Base-by-base conservation (phyloP, 2,329 filamentous ascomycete genomes). In the Metarhizium robertsii region DNA sequence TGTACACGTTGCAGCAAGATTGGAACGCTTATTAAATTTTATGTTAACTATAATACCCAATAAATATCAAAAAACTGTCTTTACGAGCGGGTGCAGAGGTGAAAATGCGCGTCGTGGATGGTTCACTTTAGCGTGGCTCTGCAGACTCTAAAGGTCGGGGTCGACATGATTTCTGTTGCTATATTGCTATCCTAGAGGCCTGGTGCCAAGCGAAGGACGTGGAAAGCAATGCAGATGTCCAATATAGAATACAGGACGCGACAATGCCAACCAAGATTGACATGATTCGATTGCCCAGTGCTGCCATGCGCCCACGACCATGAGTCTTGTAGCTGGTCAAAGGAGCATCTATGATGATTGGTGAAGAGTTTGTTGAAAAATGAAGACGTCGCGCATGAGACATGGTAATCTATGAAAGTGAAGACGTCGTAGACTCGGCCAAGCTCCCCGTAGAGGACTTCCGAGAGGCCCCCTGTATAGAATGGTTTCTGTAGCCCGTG, bases 21-120 rank as follows among this genome's bases (percentile, higher is more conserved):
- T 54, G 40, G 43, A 52, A 40, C 50, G 42, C 36, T 29, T n/a
- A 30, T 42, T 30, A 32, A 38, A 50, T 6, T 53, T 53, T 53
- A 52, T 25, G 6, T 13, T 34, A 30, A 14, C 34, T 46, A 2
- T 55, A 49, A 57, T 53, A 57, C 55, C 52, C 55, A 55, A 53
- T 55, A 50, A 54, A 52, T 40, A 7, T 36, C 13, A 29, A 57
- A 52, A 49, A 51, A 53, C 20, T 43, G 50, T 38, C 36, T n/a
- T 43, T 36, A 18, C 36, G 10, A 48, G 45, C 20, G 45, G 10
- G 11, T 48, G 14, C 45, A 48, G 45, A 30, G 34, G 16, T 46
- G 42, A 32, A 47, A 30, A 16, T 18, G n/a, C 14, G 5, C 13
- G 42, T 11, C 18, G 20, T n/a, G 38, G 30, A 30, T 20, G 42